phyloP scores from a whole-genome alignment of 2,329 filamentous ascomycete species.

The Colletotrichum scovillei region DNA sequence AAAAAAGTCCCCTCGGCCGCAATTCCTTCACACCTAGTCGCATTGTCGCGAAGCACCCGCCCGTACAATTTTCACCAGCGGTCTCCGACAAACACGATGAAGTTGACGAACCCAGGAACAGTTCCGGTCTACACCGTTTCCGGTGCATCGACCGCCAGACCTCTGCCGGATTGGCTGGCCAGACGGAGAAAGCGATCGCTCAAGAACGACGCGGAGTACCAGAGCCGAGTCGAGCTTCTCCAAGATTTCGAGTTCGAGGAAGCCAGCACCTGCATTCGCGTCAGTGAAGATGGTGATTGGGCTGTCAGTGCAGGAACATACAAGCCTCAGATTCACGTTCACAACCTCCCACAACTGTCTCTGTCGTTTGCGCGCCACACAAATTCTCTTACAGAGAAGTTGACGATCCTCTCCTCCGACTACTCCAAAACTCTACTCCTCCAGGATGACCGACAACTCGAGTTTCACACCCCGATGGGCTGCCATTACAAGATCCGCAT shows the following conservation, averaged over 20 bases:
- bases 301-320: conserved; percentile 78
- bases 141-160: conserved; percentile 86
- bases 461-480: conserved; percentile 91
- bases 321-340: conserved; percentile 87
- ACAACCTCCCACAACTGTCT: conserved; percentile 91
- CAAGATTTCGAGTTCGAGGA: conserved; percentile 99
- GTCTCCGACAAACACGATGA: conserved; percentile 64
- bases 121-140: conserved; percentile 96
- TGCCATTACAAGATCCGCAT: conserved; percentile 91
- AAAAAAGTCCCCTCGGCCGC: conserved; percentile 22
- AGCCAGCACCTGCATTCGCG: conserved; percentile 88
- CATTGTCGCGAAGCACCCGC: conserved; percentile 26
- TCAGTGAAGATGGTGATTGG: conserved; percentile 97
- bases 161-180: conserved; percentile 95
- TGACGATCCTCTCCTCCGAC: conserved; percentile 87
- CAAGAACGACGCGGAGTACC: conserved; percentile 92
- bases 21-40: conserved; percentile 25
- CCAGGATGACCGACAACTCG: conserved; percentile 89
- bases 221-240: conserved; percentile 91
- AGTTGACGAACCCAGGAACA: conserved; percentile 82
- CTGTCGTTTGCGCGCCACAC: conserved; percentile 96
- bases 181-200: conserved; percentile 89
- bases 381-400: conserved; percentile 89
- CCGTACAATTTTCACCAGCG: background rate
- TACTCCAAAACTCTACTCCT: conserved; percentile 96